These are phyloP conservation scores for Aspergillus cavernicola DNA, from an alignment of 495 filamentous ascomycete genomes.

Conservation along the genomic window DNA sequence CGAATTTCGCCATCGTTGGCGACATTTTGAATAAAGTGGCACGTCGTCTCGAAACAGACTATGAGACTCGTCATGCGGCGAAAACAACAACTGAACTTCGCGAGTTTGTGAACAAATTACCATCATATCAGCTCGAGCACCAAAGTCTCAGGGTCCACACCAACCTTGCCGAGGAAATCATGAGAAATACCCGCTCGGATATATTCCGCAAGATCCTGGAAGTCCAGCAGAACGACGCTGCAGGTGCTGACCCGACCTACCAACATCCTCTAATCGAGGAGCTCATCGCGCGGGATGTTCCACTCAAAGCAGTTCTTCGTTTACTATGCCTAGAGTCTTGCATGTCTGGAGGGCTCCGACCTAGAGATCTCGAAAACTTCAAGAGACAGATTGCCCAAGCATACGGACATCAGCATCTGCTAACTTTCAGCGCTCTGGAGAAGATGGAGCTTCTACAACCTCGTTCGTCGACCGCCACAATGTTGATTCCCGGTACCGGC, in stretches of 20 bases:
- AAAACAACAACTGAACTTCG: slow-evolving; percentile 87
- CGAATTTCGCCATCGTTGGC: slow-evolving; percentile 93
- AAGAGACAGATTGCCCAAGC: slow-evolving; percentile 84
- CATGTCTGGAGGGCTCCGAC: slow-evolving; percentile 81
- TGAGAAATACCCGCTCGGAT: slow-evolving; percentile 83
- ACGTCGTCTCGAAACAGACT: slow-evolving; percentile 79
- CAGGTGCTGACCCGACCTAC: slow-evolving; percentile 79
- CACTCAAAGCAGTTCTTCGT: slow-evolving; percentile 74
- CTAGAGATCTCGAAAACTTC: slow-evolving; percentile 83
- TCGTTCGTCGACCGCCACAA: slow-evolving; percentile 62
- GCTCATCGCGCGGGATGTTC: slow-evolving; percentile 79
- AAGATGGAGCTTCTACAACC: slow-evolving; percentile 81
- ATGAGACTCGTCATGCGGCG: slow-evolving; percentile 82
- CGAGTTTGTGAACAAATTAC: slow-evolving; percentile 87
- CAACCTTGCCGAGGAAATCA: slow-evolving; percentile 87
- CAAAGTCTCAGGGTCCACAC: slow-evolving; percentile 89
- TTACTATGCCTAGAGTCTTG: slow-evolving; percentile 88
- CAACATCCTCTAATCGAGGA: slow-evolving; percentile 92
- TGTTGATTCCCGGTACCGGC: slow-evolving; percentile 64
- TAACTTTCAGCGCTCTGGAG: slow-evolving; percentile 86
- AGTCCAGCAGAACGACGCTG: slow-evolving; percentile 94
- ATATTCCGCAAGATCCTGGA: slow-evolving; percentile 84
- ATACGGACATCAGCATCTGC: slow-evolving; percentile 90
- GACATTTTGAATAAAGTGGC: slow-evolving; percentile 86
- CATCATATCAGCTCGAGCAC: slow-evolving; percentile 89